A percentile compares a stretch with the other conserved stretches of the same genome.
These are phyloP conservation scores for Kwoniella dendrophila DNA, from an alignment of 768 basidiomycete genomes.

Conservation along the genomic window DNA sequence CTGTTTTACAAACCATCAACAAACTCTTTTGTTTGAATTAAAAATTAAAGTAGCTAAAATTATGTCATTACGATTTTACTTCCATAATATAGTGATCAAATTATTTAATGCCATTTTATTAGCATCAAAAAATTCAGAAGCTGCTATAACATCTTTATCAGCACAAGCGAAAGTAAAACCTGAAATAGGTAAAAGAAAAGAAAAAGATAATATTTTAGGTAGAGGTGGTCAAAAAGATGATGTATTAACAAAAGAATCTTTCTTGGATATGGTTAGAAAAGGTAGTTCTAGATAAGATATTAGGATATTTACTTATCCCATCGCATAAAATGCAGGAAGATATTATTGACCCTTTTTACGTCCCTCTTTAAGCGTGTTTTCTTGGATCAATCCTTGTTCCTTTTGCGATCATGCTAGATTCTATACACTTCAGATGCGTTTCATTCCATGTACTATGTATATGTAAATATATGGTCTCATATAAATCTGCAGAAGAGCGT, in stretches of 20 bases:
- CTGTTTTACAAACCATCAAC: not conserved
- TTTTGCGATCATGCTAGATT: too few species aligned
- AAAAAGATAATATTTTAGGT: constrained; percentile 56
- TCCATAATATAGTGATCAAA: constrained; percentile 50
- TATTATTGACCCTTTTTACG: too few species aligned
- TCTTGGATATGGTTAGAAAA: constrained; percentile 56
- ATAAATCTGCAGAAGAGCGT: too few species aligned
- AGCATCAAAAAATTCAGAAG: constrained; percentile 47
- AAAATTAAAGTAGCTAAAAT: not conserved
- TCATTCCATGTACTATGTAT: too few species aligned
- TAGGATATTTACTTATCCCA: too few species aligned
- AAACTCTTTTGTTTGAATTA: not conserved
- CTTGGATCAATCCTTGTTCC: too few species aligned
- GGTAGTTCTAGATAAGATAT: constrained; percentile 27
- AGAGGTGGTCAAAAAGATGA: constrained; percentile 51
- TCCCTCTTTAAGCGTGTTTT: too few species aligned
- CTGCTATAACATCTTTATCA: constrained; percentile 29
- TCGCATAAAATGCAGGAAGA: too few species aligned
- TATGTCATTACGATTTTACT: not conserved
- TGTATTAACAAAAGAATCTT: constrained; percentile 55
- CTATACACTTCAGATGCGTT: too few species aligned
- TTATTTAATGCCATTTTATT: constrained; percentile 57
- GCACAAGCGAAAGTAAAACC: constrained; percentile 46
- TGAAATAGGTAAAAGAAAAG: constrained; percentile 42
- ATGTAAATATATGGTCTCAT: too few species aligned